Evolutionary conservation across 176 grass and related monocot genomes (phyloP), one percentile per base, ranked within the genome.

Genomic region (Microstegium vimineum): DNA sequence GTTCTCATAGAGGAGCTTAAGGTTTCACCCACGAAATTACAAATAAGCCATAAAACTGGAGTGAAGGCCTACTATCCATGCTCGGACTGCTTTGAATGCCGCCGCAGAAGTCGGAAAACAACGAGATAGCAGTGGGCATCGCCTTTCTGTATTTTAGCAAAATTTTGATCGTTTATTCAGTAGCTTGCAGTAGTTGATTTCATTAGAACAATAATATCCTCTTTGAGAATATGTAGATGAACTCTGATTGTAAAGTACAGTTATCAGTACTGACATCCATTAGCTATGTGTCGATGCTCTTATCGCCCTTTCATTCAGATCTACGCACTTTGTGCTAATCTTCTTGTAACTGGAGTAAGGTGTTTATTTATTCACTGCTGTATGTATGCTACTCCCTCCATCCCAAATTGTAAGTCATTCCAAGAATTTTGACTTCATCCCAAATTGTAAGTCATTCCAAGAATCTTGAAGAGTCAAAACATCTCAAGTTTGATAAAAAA

Each of bases 81-180:
- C 90, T 93, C 86, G 5, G 90, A 98, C 40, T 98, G 96, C 86
- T 98, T 95, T 69, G 91, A 98, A 60, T 98, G 96, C 32, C 93
- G 93, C 27, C 78, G 90, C 37, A 85, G 84, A 81, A 90, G 72
- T 72, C 86, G 88, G 77, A 98, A 86, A 66, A 38, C 65, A 25
- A 81, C 64, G 57, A 93, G 86, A 93, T 98, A 83, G 66, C 40
- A 81, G 28, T 59, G 26, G 77, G 73, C 17, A 46, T 85, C 25
- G 25, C n/a, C 31, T 45, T 36, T 25, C 17, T 36, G 6, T 8
- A 54, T 35, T 74, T 76, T 77, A 22, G 23, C 36, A 63, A 69
- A 81, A 45, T 61, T 81, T 84, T 81, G 62, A 16, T 71, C 45
- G 77, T 52, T 51, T 65, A 8, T 65, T 43, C 18, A 31, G 41